A percentile compares a stretch with the other conserved stretches of the same genome.
These are phyloP conservation scores for Peronospora farinosa DNA, from an alignment of 352 stramenopile genomes.

Conservation along the genomic window DNA sequence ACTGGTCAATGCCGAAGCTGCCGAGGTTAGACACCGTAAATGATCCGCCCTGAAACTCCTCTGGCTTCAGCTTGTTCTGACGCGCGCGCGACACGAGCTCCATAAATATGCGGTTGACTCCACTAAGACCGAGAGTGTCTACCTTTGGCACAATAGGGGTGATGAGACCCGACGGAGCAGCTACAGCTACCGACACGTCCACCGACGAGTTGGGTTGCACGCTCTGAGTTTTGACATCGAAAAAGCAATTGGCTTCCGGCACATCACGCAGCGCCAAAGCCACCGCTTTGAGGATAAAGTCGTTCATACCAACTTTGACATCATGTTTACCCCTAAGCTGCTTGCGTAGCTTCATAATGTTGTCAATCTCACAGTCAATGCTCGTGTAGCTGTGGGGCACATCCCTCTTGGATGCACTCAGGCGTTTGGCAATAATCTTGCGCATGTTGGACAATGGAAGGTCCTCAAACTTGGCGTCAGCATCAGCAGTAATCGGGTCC, in stretches of 20 bases:
- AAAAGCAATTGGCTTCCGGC: conserved; percentile 88
- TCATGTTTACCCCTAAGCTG: conserved; percentile 88
- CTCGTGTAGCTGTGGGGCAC: conserved; percentile 97
- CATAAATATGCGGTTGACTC: conserved; percentile 94
- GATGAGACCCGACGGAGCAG: conserved; percentile 95
- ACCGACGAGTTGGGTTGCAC: conserved; percentile 85
- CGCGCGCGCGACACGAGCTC: conserved; percentile 94
- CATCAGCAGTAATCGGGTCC: conserved; percentile 1
- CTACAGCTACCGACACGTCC: conserved; percentile 98
- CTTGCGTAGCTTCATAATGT: conserved; percentile 88
- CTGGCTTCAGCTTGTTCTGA: conserved; percentile 95
- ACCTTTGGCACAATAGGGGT: conserved; percentile 96
- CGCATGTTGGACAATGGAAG: conserved; percentile 92
- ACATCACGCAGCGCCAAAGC: conserved; percentile 96
- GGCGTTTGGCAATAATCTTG: conserved; percentile 97
- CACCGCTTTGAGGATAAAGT: conserved; percentile 97
- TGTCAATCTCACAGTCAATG: conserved; percentile 94
- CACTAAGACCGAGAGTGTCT: conserved; percentile 89
- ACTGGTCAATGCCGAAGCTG: conserved; percentile 96
- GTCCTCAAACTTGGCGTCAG: conserved; percentile 66
- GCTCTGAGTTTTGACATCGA: conserved; percentile 48
- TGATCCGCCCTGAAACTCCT: conserved; percentile 98
- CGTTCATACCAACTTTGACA: conserved; percentile 98
- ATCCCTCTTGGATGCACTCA: conserved; percentile 94
- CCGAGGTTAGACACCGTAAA: conserved; percentile 99